A percentile compares a stretch with the other conserved stretches of the same genome.
phyloP scores from a whole-genome alignment of 805 yeast species.

The Suhomyces emberorum region DNA sequence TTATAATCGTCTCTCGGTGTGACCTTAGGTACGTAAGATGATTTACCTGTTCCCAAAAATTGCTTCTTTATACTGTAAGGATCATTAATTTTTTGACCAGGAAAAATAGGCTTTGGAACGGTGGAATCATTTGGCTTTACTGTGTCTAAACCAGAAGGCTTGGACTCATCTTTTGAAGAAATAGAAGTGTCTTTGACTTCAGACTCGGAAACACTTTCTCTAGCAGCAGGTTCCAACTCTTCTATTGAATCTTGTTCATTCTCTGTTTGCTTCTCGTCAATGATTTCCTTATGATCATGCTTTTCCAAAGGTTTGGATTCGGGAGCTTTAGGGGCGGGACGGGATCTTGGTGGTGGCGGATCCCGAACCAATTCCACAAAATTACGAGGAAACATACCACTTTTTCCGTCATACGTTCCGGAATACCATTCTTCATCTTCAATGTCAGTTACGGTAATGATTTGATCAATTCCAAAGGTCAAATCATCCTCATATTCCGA shows the following conservation, averaged over 20 bases:
- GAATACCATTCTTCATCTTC: constrained; percentile 93
- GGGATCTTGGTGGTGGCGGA: constrained; percentile 5
- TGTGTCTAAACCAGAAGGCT: background rate
- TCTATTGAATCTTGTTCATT: background rate
- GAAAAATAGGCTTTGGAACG: constrained; percentile 22
- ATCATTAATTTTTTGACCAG: constrained; percentile 35
- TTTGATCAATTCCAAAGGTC: constrained; percentile 62
- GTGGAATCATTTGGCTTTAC: background rate
- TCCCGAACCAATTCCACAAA: constrained; percentile 54
- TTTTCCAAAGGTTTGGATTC: constrained; percentile 7
- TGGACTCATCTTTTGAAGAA: background rate
- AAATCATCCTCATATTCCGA: constrained; percentile 77
- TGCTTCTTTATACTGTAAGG: constrained; percentile 53
- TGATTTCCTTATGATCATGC: constrained; percentile 1
- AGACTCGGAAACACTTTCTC: constrained; percentile 3
- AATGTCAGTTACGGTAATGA: constrained; percentile 68
- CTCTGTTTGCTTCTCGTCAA: background rate
- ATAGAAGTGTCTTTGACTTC: background rate
- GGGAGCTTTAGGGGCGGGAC: constrained; percentile 9
- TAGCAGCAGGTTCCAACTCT: background rate
- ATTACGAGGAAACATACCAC: constrained; percentile 85
- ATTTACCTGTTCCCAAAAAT: constrained; percentile 53
- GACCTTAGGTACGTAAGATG: constrained; percentile 55
- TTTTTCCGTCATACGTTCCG: constrained; percentile 61
- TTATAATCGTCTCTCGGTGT: constrained; percentile 38